These are phyloP conservation scores for Penicillium corylophilum DNA, from an alignment of 2,329 filamentous ascomycete species.

Conservation along the genomic window DNA sequence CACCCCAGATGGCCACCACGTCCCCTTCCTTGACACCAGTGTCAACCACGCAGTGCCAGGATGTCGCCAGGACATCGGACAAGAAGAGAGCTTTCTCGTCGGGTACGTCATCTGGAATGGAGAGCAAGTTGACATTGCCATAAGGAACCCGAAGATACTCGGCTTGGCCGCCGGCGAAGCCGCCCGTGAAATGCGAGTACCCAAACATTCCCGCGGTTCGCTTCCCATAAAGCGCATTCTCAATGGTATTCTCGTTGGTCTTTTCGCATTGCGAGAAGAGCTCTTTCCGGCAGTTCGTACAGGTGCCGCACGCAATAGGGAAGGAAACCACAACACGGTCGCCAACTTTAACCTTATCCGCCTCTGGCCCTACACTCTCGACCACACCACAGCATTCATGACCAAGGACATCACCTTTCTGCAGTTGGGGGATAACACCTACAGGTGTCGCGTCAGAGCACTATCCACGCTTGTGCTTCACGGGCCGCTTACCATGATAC, in stretches of 20 bases:
- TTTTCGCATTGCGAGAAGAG: conserved; percentile 75
- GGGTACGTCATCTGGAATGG: conserved; percentile 73
- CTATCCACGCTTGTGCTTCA: too few relatives aligned
- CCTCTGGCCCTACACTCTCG: conserved; percentile 55
- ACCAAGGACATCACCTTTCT: conserved; percentile 66
- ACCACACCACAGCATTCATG: conserved; percentile 56
- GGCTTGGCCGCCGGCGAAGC: conserved; percentile 83
- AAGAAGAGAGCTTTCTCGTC: conserved; percentile 83
- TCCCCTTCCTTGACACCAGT: conserved; percentile 77
- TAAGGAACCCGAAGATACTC: conserved; percentile 82
- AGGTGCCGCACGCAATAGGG: conserved; percentile 69
- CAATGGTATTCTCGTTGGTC: conserved; percentile 71
- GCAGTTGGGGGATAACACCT: conserved; percentile 56
- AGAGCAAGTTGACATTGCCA: conserved; percentile 76
- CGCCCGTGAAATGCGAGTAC: conserved; percentile 74
- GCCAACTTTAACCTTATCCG: conserved; percentile 57
- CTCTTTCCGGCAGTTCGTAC: conserved; percentile 77
- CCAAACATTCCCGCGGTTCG: conserved; percentile 70
- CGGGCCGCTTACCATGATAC: conserved; percentile 34
- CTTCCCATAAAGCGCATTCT: conserved; percentile 75
- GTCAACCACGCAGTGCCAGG: conserved; percentile 79
- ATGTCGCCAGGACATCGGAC: conserved; percentile 76
- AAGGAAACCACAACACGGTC: conserved; percentile 80
- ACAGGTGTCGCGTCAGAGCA: background rate
- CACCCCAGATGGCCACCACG: conserved; percentile 81